Conservation (phyloP, 495 filamentous ascomycete species). For the Platismatia glauca region DNA sequence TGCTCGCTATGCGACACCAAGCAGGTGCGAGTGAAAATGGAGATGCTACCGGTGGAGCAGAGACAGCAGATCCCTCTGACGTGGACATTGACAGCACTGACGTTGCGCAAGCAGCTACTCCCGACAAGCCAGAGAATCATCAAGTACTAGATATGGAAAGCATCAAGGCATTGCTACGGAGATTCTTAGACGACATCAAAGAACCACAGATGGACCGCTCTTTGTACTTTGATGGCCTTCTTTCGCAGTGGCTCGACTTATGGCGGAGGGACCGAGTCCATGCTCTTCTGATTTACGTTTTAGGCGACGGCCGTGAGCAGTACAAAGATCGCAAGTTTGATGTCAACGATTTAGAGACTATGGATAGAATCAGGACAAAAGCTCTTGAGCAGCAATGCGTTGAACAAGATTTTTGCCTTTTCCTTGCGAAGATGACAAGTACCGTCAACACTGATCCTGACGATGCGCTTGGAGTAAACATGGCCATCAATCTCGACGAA, state of each 20-base stretch:
- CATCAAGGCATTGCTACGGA: not conserved
- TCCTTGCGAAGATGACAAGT: not conserved
- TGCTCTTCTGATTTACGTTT: not conserved
- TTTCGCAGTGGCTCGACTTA: not conserved
- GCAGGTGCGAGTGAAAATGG: not conserved
- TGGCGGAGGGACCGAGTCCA: not conserved
- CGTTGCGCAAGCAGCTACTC: not conserved
- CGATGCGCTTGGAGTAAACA: not conserved
- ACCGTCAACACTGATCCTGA: not conserved
- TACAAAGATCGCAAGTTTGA: not conserved
- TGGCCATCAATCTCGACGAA: not conserved
- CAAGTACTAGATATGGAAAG: not conserved
- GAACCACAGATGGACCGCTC: not conserved
- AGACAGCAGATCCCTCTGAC: not conserved
- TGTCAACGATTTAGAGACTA: not conserved
- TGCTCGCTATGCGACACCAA: not conserved
- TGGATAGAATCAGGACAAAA: not conserved
- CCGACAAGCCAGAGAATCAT: not conserved
- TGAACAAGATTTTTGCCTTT: not conserved
- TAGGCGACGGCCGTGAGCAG: not conserved
- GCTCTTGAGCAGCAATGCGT: not conserved
- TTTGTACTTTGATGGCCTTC: not conserved
- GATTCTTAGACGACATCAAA: not conserved
- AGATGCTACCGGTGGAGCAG: not conserved
- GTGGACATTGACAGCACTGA: not conserved